phyloP scores from a whole-genome alignment of 805 yeast genomes.

The Pichia ethanolica region DNA sequence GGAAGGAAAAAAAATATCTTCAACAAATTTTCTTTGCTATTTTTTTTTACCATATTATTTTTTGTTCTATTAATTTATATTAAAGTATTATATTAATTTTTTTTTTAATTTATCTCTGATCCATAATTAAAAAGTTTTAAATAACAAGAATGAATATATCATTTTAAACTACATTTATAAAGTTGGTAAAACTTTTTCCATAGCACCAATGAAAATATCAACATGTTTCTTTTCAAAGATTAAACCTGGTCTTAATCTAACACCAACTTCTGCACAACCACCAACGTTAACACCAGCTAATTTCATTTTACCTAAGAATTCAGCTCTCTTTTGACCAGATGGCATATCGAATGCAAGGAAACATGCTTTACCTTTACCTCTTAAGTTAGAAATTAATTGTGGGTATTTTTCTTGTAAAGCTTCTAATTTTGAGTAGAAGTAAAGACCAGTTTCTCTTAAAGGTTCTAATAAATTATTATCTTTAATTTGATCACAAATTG shows the following conservation, averaged over 20 bases:
- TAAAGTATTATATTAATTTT: no score
- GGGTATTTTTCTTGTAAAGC: slow-evolving; percentile 50
- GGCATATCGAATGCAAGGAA: slow-evolving; percentile 76
- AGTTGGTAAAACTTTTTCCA: slow-evolving; percentile 30
- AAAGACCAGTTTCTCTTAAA: slow-evolving; percentile 57
- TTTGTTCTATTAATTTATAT: slow-evolving; percentile 1
- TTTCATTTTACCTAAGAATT: slow-evolving; percentile 54
- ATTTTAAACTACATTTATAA: slow-evolving; percentile 12
- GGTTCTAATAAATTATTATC: slow-evolving; percentile 51
- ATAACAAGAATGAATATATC: no score
- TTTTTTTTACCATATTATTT: not conserved
- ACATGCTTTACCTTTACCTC: slow-evolving; percentile 72
- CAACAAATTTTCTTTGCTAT: no score
- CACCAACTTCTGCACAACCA: slow-evolving; percentile 74
- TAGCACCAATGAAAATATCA: slow-evolving; percentile 47
- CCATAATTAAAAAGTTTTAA: no score
- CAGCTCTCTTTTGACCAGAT: slow-evolving; percentile 47
- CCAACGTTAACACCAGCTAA: slow-evolving; percentile 69
- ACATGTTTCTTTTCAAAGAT: slow-evolving; percentile 77
- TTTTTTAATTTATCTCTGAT: no score
- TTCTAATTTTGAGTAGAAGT: slow-evolving; percentile 52
- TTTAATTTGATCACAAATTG: slow-evolving; percentile 58
- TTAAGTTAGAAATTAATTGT: slow-evolving; percentile 41
- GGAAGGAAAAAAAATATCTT: no score
- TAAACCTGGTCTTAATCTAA: slow-evolving; percentile 75